Percentiles rank a stretch among this genome's conserved stretches.
Conservation (phyloP, 257 asterid species). For the Thymus quinquecostatus region DNA sequence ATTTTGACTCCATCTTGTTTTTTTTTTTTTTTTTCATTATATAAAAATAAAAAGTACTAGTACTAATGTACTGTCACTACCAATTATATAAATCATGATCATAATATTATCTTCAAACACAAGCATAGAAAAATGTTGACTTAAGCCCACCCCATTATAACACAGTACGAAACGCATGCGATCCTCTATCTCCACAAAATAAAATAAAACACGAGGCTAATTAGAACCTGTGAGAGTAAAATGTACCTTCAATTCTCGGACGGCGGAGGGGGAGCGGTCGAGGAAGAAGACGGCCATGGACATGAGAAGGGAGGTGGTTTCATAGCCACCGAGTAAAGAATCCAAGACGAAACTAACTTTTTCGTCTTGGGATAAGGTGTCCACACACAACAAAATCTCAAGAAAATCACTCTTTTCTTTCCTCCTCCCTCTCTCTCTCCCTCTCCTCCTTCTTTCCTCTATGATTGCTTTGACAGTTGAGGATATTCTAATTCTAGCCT, state of each 20-base stretch:
- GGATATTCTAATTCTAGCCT: conserved; percentile 87
- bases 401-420: conserved; percentile 63
- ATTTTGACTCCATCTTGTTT: conserved; percentile 4
- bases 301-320: conserved; percentile 70
- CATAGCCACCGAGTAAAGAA: conserved; percentile 78
- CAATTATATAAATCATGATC: conserved; percentile 3
- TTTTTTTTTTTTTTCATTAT: too few relatives aligned
- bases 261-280: conserved; percentile 42
- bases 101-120: conserved; percentile 11
- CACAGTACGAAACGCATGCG: not conserved
- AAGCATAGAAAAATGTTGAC: conserved; percentile 14
- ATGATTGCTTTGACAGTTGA: conserved; percentile 78
- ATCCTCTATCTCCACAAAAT: not conserved
- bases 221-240: too few relatives aligned
- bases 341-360: conserved; percentile 79
- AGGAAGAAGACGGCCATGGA: conserved; percentile 63
- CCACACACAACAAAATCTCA: conserved; percentile 57
- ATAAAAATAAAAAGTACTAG: not conserved
- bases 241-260: conserved; percentile 59
- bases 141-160: not conserved
- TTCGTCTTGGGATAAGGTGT: conserved; percentile 75
- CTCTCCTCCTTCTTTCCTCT: conserved; percentile 64
- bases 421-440: conserved; percentile 43
- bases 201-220: conserved; percentile 12
- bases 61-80: conserved; percentile 5